These are phyloP conservation scores for Cordyceps farinosa DNA, from an alignment of 2,329 filamentous ascomycete species.

Conservation along the genomic window DNA sequence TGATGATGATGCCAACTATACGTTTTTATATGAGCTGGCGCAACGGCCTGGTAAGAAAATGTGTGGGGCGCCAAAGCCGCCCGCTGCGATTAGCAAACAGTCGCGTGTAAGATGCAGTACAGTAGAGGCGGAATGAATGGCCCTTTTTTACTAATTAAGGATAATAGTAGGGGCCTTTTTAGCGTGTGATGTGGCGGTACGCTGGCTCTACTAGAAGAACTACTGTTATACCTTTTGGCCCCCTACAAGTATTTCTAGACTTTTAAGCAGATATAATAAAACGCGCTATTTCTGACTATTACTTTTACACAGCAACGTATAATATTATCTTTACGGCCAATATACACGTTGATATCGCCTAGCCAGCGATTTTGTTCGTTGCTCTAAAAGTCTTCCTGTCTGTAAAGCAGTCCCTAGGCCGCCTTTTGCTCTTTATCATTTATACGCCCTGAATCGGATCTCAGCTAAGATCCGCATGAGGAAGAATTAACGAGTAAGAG, in stretches of 20 bases:
- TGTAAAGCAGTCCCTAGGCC: too few relatives aligned
- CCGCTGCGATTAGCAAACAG: too few relatives aligned
- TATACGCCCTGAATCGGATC: too few relatives aligned
- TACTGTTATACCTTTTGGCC: neutral
- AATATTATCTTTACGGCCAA: too few relatives aligned
- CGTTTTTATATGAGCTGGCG: neutral
- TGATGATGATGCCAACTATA: conserved; percentile 16
- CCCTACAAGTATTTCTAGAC: neutral
- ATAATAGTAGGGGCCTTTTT: neutral
- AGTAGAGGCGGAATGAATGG: neutral
- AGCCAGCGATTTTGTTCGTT: too few relatives aligned
- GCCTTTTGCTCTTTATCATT: too few relatives aligned
- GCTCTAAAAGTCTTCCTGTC: too few relatives aligned
- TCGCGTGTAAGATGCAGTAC: neutral
- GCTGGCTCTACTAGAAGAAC: neutral
- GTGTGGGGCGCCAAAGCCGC: conserved; percentile 3
- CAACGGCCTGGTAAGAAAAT: neutral
- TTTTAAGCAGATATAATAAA: too few relatives aligned
- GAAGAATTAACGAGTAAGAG: too few relatives aligned
- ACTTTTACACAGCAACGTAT: too few relatives aligned
- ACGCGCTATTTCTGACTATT: too few relatives aligned
- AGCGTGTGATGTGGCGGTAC: neutral
- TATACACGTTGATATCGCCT: too few relatives aligned
- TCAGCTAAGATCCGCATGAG: neutral
- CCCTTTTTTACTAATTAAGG: neutral